Evolutionary conservation across 2,329 filamentous ascomycete genomes (phyloP), one percentile per base, ranked within the genome.

Genomic region (Clarireedia homoeocarpa): DNA sequence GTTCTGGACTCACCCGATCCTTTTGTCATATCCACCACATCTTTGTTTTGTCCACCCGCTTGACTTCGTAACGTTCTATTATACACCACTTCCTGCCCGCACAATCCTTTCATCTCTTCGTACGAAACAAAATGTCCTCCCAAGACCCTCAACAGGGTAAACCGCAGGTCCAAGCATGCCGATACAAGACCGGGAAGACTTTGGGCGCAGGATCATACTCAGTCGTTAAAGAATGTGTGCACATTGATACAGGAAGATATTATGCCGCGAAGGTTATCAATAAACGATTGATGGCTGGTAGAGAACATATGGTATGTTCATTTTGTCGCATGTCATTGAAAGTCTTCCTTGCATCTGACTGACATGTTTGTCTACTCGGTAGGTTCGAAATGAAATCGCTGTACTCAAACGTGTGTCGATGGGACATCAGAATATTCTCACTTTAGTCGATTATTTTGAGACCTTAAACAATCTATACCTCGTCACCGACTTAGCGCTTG

Each of bases 201-300:
- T 77, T 99, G 55, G 94, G 94, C 61, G 91, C 94, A 36, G 94
- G 94, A 62, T 96, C 91, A 56, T 99, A 99, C 75, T 96, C 91
- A 39, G 94, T 97, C 50, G 94, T 99, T 61, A 97, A 97, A 73
- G 94, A 99, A 75, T 99, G 94, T 71, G 91, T 97, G 27, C 94
- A 99, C 71, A 97, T 97, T 68, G 92, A 97, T 66, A 97, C 94
- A 0, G 92, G 92, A 47, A 85, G 91, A 63, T 97, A 96, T 74
- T 99, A 97, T 84, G 94, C 94, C 27, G 92, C 94, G 60, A 99
- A 99, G 73, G 94, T 99, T 61, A 99, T 99, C 74, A 99, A 99
- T 76, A 99, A 99, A 80, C 82, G 92, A 57, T 77, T 99, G 63
- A 99, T 99, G 94, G 89, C 91, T 6, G 94, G 94, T 36, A 82